phyloP scores from a whole-genome alignment of 768 basidiomycete genomes.

The Calocera cornea region DNA sequence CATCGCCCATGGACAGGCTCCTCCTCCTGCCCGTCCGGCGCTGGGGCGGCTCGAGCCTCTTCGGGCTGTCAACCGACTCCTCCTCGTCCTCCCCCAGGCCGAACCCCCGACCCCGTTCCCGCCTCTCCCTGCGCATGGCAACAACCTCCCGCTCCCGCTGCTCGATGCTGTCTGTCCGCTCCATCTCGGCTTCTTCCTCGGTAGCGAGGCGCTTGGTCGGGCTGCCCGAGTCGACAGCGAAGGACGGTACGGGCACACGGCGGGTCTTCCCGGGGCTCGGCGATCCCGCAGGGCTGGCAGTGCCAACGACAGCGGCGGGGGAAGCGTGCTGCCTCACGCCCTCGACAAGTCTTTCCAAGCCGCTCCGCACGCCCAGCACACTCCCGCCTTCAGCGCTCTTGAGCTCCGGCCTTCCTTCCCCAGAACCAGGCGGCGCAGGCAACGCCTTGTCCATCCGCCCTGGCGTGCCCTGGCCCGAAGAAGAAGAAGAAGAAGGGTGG shows the following conservation, averaged over 20 bases:
- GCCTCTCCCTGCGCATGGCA: slow-evolving; percentile 16
- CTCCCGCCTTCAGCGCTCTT: neutral
- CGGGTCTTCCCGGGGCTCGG: neutral
- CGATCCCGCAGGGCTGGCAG: neutral
- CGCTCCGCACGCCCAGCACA: neutral
- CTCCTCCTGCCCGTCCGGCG: slow-evolving; percentile 46
- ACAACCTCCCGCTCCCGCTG: slow-evolving; percentile 16
- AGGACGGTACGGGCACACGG: neutral
- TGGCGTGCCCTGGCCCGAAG: neutral
- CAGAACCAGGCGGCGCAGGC: neutral
- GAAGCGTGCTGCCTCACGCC: neutral
- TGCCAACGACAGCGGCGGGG: neutral
- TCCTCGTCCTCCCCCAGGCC: slow-evolving; percentile 5
- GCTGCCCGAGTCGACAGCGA: neutral
- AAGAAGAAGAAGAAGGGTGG: too few relatives aligned
- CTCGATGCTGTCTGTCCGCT: slow-evolving; percentile 13
- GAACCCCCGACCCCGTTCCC: slow-evolving; percentile 9
- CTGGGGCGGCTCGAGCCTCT: slow-evolving; percentile 38
- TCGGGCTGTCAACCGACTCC: slow-evolving; percentile 27
- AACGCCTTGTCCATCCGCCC: neutral
- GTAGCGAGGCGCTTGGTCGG: neutral
- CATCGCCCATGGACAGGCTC: slow-evolving; percentile 71
- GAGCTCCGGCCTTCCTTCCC: neutral
- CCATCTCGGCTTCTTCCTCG: neutral
- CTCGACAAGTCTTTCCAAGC: neutral